phyloP scores from a whole-genome alignment of 2,329 filamentous ascomycete genomes.

The Exophiala xenobiotica region DNA sequence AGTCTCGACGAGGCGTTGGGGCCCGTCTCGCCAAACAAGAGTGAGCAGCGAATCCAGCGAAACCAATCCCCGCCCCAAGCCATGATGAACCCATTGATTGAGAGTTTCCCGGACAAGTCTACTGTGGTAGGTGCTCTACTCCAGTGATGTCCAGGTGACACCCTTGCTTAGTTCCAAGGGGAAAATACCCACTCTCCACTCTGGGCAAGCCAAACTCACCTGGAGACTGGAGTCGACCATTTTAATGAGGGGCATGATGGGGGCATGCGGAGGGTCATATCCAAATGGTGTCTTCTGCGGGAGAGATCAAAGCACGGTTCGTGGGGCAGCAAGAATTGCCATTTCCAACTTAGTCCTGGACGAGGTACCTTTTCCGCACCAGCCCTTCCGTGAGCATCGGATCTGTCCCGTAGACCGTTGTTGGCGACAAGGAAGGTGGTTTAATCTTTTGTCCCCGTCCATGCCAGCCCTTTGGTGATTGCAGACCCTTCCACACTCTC shows the following conservation, averaged over 20 bases:
- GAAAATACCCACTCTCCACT: constrained; percentile 20
- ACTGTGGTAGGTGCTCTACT: too few species aligned
- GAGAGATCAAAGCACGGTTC: not conserved
- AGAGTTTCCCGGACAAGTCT: too few species aligned
- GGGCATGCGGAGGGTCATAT: not conserved
- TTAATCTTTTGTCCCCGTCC: too few species aligned
- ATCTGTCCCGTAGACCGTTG: too few species aligned
- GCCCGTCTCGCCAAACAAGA: too few species aligned
- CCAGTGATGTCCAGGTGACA: not conserved
- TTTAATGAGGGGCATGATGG: constrained; percentile 12
- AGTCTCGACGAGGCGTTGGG: too few species aligned
- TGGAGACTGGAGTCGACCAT: not conserved
- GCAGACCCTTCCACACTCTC: too few species aligned
- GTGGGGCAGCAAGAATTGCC: constrained; percentile 3
- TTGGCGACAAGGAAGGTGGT: too few species aligned
- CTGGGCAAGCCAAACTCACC: not conserved
- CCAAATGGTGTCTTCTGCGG: not conserved
- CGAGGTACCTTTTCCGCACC: not conserved
- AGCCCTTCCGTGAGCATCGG: not conserved
- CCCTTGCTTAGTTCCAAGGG: not conserved
- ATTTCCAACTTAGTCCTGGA: not conserved
- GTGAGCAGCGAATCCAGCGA: too few species aligned
- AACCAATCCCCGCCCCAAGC: too few species aligned
- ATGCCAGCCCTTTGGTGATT: too few species aligned
- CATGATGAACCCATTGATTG: too few species aligned